Evolutionary conservation across 2,329 filamentous ascomycete species (phyloP).

Genomic region (Epichloe aotearoae): DNA sequence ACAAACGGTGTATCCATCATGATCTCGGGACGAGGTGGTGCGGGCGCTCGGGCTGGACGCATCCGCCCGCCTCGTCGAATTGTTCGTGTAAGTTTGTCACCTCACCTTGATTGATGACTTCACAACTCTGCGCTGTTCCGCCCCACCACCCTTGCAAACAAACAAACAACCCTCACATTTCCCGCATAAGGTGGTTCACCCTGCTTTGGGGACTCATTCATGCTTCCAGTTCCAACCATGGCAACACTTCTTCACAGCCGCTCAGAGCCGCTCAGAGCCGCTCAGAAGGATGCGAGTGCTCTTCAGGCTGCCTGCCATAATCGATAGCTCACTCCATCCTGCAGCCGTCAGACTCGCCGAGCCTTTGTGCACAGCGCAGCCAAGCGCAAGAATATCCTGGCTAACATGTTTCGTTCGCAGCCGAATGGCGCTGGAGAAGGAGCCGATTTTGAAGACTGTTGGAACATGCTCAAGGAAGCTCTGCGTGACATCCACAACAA

Average conservation of each 20-base stretch:
- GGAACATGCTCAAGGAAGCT: conserved; percentile 63
- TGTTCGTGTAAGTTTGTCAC: conserved; percentile 23
- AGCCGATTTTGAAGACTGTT: conserved; percentile 75
- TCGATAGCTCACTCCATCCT: not conserved
- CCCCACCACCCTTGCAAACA: not conserved
- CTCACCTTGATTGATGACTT: not conserved
- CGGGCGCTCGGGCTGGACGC: conserved; percentile 24
- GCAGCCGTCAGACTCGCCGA: not conserved
- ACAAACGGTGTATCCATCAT: conserved; percentile 15
- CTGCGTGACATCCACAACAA: conserved; percentile 83
- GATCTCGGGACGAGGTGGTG: conserved; percentile 36
- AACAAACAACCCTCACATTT: not conserved
- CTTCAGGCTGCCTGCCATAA: not conserved
- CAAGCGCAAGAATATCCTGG: not conserved
- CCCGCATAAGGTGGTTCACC: not conserved
- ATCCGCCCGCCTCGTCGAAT: conserved; percentile 31
- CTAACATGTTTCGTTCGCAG: conserved; percentile 16
- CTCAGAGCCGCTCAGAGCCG: no score
- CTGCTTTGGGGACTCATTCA: not conserved
- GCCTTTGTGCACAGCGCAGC: not conserved
- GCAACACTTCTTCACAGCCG: no score
- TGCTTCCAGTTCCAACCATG: not conserved
- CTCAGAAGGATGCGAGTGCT: not conserved
- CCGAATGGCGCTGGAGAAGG: conserved; percentile 34
- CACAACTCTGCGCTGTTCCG: not conserved